Percentiles rank a stretch among this genome's conserved stretches.
Evolutionary conservation across 2,329 filamentous ascomycete genomes (phyloP).

Genomic region (Ascochyta clinopodiicola): DNA sequence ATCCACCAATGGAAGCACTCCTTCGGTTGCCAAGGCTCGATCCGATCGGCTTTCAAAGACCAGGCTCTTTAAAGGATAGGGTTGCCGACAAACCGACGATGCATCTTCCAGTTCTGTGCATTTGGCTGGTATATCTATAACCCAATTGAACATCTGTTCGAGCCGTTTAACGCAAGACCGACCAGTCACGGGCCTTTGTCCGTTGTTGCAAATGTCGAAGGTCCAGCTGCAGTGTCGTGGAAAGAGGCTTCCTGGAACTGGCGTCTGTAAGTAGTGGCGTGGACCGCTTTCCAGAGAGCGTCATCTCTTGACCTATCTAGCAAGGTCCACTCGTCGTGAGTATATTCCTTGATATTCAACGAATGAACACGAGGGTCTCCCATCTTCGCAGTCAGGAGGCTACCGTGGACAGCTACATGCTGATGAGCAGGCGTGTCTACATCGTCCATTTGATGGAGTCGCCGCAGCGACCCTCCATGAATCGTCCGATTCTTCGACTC

Average conservation of each 20-base stretch:
- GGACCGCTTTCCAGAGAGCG: no score
- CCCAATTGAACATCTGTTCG: neutral
- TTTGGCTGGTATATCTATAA: neutral
- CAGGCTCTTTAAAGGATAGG: slow-evolving; percentile 11
- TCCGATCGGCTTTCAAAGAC: slow-evolving; percentile 15
- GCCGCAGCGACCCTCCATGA: no score
- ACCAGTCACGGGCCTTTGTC: no score
- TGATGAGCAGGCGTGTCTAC: neutral
- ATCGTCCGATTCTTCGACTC: neutral
- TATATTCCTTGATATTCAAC: neutral
- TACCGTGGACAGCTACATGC: neutral
- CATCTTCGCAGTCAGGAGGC: neutral
- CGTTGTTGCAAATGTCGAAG: no score
- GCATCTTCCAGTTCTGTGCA: neutral
- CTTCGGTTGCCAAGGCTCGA: neutral
- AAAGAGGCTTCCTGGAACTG: neutral
- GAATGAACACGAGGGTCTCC: neutral
- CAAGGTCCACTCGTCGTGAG: no score
- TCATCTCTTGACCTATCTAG: no score
- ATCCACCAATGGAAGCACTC: slow-evolving; percentile 6
- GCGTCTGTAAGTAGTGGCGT: neutral
- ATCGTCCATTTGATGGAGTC: neutral
- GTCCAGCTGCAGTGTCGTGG: no score
- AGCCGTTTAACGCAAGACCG: neutral
- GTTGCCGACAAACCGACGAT: slow-evolving; percentile 15